Conservation (phyloP, 2,329 filamentous ascomycete genomes). For the Chaetomium olivaceum region DNA sequence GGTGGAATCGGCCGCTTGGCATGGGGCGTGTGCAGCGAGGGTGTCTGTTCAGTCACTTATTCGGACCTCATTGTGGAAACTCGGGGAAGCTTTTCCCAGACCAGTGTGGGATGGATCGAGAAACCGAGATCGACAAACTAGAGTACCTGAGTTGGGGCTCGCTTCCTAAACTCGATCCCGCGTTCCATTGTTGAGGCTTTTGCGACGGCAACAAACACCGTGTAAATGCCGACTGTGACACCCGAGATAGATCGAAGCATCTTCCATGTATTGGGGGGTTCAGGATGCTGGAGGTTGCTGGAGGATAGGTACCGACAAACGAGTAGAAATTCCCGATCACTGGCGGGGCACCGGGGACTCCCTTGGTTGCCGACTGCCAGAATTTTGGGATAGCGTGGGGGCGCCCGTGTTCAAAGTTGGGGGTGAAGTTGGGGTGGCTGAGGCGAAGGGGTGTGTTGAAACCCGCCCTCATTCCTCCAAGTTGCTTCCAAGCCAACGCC, state of each 20-base stretch:
- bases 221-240: not conserved
- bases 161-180: not conserved
- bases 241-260: not conserved
- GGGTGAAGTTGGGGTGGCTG: conserved; percentile 10
- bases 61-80: conserved; percentile 24
- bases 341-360: conserved; percentile 9
- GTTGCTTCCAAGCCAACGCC: not conserved
- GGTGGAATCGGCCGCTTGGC: conserved; percentile 26
- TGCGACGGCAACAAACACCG: not conserved
- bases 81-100: conserved; percentile 29
- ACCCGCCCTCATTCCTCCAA: not conserved
- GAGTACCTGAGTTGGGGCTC: not conserved
- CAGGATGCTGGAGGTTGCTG: not conserved
- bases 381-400: conserved; percentile 29
- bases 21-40: conserved; percentile 28
- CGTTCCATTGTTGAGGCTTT: not conserved
- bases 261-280: not conserved
- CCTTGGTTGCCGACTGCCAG: conserved; percentile 12
- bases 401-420: conserved; percentile 19
- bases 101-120: conserved; percentile 31
- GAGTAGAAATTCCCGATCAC: conserved; percentile 1
- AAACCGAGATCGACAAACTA: conserved; percentile 10
- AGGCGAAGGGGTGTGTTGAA: not conserved
- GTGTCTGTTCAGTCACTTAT: conserved; percentile 12
- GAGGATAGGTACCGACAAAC: not conserved